phyloP scores from a whole-genome alignment of 331 rosid genomes.

The Saraca asoca region DNA sequence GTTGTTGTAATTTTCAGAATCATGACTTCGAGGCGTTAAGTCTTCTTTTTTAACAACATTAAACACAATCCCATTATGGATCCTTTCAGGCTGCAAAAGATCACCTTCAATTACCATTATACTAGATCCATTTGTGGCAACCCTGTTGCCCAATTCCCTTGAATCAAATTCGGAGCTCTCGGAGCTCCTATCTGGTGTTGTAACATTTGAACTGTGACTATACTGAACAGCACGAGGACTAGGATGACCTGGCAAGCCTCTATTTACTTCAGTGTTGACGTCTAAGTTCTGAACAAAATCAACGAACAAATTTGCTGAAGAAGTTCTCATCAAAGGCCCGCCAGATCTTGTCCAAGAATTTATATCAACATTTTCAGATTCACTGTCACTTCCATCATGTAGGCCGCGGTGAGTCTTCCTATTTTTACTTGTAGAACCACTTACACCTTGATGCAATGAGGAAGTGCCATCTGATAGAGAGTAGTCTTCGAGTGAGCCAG shows the following conservation, averaged over 20 bases:
- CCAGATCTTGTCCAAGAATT: slow-evolving; percentile 89
- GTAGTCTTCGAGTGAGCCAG: slow-evolving; percentile 86
- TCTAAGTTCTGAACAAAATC: slow-evolving; percentile 82
- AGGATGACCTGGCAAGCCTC: slow-evolving; percentile 44
- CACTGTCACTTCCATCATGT: slow-evolving; percentile 82
- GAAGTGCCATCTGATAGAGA: slow-evolving; percentile 53
- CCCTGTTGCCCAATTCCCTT: slow-evolving; percentile 53
- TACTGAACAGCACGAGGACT: slow-evolving; percentile 44
- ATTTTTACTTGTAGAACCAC: slow-evolving; percentile 46
- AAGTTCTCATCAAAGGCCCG: slow-evolving; percentile 92
- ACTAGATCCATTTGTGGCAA: slow-evolving; percentile 51
- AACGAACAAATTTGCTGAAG: slow-evolving; percentile 71
- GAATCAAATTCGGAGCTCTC: slow-evolving; percentile 55
- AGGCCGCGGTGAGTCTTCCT: slow-evolving; percentile 47
- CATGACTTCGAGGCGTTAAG: slow-evolving; percentile 59
- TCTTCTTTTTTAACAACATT: slow-evolving; percentile 86
- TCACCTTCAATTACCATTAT: slow-evolving; percentile 77
- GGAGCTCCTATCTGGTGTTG: slow-evolving; percentile 54
- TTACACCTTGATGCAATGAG: slow-evolving; percentile 54
- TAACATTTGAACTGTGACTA: slow-evolving; percentile 54
- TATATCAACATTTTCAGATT: slow-evolving; percentile 63
- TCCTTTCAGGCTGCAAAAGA: slow-evolving; percentile 90
- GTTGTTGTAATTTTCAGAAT: slow-evolving; percentile 50
- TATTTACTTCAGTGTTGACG: slow-evolving; percentile 56
- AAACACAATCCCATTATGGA: slow-evolving; percentile 72